phyloP scores from a whole-genome alignment of 331 rosid species.

The Acacia concinna region DNA sequence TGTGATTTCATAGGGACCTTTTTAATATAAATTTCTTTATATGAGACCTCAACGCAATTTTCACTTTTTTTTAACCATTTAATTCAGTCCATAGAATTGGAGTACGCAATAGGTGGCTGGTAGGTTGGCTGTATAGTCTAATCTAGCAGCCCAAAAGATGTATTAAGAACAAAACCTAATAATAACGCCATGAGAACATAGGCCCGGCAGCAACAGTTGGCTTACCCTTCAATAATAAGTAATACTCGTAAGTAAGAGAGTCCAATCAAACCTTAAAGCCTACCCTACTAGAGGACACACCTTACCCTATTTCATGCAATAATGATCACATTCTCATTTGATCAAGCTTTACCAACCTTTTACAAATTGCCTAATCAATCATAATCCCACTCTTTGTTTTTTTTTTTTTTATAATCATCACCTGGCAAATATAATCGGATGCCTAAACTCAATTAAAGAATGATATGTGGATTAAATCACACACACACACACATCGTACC shows the following conservation, averaged over 20 bases:
- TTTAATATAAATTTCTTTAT: no score
- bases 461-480: no score
- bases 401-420: not conserved
- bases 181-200: not conserved
- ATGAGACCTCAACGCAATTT: no score
- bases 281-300: not conserved
- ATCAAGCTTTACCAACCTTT: not conserved
- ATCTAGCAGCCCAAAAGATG: not conserved
- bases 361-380: not conserved
- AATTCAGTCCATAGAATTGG: not conserved
- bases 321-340: not conserved
- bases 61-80: not conserved
- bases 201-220: not conserved
- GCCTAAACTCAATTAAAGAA: no score
- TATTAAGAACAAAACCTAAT: not conserved
- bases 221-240: not conserved
- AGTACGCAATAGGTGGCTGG: not conserved
- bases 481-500: no score
- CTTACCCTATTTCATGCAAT: not conserved
- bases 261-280: not conserved
- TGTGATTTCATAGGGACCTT: no score
- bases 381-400: not conserved
- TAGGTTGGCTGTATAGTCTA: slow-evolving; percentile 10
- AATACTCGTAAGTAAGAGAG: no score
- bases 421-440: no score